Evolutionary conservation across 2,329 filamentous ascomycete genomes (phyloP).

Genomic region (Colletotrichum orchidophilum): DNA sequence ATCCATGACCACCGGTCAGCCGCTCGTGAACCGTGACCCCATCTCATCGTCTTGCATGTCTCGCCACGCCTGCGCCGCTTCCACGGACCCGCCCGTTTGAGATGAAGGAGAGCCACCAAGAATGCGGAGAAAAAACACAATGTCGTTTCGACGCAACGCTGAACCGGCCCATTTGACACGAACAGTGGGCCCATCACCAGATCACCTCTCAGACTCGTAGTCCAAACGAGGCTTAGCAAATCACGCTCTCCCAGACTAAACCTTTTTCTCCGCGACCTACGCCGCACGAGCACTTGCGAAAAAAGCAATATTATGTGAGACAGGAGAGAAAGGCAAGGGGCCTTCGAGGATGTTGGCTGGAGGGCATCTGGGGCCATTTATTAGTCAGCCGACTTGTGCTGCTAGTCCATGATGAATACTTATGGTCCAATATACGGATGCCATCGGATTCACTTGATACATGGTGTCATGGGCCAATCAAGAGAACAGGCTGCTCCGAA

Average conservation of each 20-base stretch:
- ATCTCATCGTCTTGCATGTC: not conserved
- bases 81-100: not conserved
- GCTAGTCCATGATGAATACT: not conserved
- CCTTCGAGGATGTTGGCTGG: not conserved
- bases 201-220: conserved; percentile 17
- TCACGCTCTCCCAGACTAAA: not conserved
- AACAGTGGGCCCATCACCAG: conserved; percentile 25
- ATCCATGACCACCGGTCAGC: not conserved
- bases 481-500: not conserved
- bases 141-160: conserved; percentile 12
- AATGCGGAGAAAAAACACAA: conserved; percentile 18
- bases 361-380: not conserved
- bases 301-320: not conserved
- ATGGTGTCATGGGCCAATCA: not conserved
- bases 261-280: not conserved
- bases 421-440: not conserved
- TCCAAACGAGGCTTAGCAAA: conserved; percentile 18
- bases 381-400: not conserved
- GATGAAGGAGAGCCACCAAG: not conserved
- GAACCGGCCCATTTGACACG: conserved; percentile 1
- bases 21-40: conserved; percentile 12
- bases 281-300: conserved; percentile 1
- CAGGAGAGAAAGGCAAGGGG: not conserved
- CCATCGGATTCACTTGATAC: not conserved
- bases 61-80: not conserved